Base-by-base conservation (phyloP, 352 stramenopile species). In the Globisporangium splendens region DNA sequence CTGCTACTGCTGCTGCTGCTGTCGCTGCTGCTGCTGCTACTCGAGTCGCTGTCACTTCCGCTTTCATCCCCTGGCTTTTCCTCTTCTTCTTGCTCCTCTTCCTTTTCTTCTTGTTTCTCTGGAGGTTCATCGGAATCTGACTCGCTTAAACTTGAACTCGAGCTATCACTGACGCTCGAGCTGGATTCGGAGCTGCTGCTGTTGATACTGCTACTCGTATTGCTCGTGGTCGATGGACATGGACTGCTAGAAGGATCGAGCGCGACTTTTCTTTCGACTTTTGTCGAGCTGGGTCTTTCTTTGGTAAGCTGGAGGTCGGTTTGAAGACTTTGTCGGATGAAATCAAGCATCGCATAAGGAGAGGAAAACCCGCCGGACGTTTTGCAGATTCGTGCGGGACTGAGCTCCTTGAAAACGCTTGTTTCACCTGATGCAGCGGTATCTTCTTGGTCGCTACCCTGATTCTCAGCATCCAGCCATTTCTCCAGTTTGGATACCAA, bases 211-310 rank as follows among this genome's bases (percentile, higher is more conserved):
- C 33, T 61, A n/a, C 58, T 80, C 21, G 56, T 62, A 33, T 43
- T 79, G 44, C 59, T 77, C 22, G 68, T 75, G 15, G 61, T 66
- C 6, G 69, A 77, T 3, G 73, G 69, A 53, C 58, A 75, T 11
- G 66, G 69, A 65, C 74, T 84, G 35, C 63, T 72, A 28, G 46
- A 44, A 28, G 72, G 79, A 46, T 61, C 73, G 56, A 49, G 64
- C 22, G 55, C 59, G 31, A 14, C 41, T 51, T 20, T 58, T 56
- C 65, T 15, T 57, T 47, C 28, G 47, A 46, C 7, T 43, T 18
- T 17, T 21, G 13, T 20, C 33, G 17, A 41, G 28, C 33, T 38
- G 21, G 20, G 8, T 1, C 13, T 59, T 10, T 18, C 43, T 43
- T 60, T 17, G 41, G 21, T 3, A 42, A 50, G 18, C 10, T 38